phyloP scores from a whole-genome alignment of 805 yeast species.

The Starmerella khaoyaiensis region DNA sequence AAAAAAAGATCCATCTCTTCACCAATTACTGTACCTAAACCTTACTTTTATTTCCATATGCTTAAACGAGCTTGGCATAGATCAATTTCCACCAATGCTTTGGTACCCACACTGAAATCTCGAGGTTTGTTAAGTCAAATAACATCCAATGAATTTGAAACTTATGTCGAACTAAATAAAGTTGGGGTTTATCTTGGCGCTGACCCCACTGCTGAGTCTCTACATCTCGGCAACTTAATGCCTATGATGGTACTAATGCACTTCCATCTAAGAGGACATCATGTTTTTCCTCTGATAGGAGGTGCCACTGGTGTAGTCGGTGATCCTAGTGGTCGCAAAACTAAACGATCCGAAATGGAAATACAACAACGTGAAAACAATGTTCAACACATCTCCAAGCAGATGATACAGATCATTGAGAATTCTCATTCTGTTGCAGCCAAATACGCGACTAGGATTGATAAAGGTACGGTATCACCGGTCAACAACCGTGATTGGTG shows the following conservation, averaged over 20 bases:
- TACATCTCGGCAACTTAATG: constrained; percentile 81
- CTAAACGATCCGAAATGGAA: constrained; percentile 58
- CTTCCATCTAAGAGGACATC: constrained; percentile 73
- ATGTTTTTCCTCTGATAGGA: constrained; percentile 60
- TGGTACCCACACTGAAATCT: constrained; percentile 30
- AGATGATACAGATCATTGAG: constrained; percentile 47
- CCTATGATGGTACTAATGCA: constrained; percentile 80
- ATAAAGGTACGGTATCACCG: constrained; percentile 32
- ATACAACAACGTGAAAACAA: constrained; percentile 41
- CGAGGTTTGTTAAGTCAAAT: constrained; percentile 37
- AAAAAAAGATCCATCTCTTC: background rate
- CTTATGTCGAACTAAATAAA: constrained; percentile 26
- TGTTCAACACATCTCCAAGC: constrained; percentile 44
- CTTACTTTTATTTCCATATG: background rate
- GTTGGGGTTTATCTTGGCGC: constrained; percentile 81
- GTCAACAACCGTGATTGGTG: constrained; percentile 78
- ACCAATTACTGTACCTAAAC: background rate
- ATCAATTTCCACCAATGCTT: too few relatives aligned
- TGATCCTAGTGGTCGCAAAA: constrained; percentile 83
- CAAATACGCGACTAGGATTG: constrained; percentile 29
- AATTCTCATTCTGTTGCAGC: constrained; percentile 52
- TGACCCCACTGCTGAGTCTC: constrained; percentile 82
- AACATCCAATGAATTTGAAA: constrained; percentile 18
- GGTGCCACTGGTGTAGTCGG: constrained; percentile 90
- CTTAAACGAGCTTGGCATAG: constrained; percentile 1